Conservation (phyloP, 2,329 filamentous ascomycete species). For the Coniella vitis region DNA sequence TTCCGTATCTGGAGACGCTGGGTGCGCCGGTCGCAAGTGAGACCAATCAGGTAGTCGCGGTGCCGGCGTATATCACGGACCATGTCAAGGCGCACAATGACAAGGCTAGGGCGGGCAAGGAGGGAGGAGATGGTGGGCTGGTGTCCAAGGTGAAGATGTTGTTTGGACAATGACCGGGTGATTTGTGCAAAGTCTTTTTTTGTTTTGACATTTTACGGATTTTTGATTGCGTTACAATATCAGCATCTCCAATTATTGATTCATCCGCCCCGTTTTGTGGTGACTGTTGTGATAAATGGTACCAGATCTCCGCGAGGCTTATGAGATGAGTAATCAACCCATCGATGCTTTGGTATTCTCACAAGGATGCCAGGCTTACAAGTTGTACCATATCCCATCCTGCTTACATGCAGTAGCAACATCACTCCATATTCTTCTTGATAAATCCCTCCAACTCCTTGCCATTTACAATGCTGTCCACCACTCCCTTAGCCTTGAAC, state of each 20-base stretch:
- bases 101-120: background rate
- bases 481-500: constrained; percentile 14
- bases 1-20: constrained; percentile 56
- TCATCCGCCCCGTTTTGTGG: no score
- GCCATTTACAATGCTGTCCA: constrained; percentile 14
- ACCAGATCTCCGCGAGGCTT: no score
- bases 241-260: no score
- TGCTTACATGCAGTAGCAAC: no score
- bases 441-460: constrained; percentile 14
- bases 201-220: no score
- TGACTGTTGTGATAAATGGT: no score
- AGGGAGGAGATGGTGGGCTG: background rate
- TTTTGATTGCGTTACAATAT: no score
- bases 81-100: constrained; percentile 33
- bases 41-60: constrained; percentile 49
- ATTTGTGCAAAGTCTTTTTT: background rate
- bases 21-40: constrained; percentile 56
- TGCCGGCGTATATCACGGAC: constrained; percentile 55
- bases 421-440: constrained; percentile 9
- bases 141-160: constrained; percentile 9
- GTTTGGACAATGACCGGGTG: constrained; percentile 1
- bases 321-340: no score
- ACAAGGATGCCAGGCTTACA: no score
- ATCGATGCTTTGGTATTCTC: no score
- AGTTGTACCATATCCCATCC: no score